Conservation (phyloP, 345 rosid species). For the Gossypium thurberi region DNA sequence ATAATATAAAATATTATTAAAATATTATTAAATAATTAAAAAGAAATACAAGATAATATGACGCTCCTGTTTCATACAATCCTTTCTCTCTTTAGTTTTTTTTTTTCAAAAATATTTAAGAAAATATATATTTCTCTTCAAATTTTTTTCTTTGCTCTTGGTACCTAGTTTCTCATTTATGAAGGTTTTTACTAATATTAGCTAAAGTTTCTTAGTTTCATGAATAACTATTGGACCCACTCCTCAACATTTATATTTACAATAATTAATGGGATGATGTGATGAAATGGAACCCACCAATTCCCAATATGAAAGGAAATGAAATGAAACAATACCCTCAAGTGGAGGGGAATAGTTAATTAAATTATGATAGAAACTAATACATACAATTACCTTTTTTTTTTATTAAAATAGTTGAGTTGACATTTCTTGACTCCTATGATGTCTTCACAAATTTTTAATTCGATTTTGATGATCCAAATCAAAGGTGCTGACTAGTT, state of each 20-base stretch:
- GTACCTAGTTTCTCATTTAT: neutral
- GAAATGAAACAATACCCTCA: neutral
- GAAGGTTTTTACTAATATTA: too few relatives aligned
- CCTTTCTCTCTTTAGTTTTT: too few relatives aligned
- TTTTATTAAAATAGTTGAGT: neutral
- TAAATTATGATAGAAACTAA: neutral
- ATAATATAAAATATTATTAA: too few relatives aligned
- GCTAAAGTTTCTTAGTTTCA: neutral
- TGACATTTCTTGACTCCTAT: neutral
- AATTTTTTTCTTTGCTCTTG: too few relatives aligned
- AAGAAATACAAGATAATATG: too few relatives aligned
- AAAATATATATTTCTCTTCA: too few relatives aligned
- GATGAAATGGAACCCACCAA: slow-evolving; percentile 30
- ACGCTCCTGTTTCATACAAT: accelerated
- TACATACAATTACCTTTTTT: neutral
- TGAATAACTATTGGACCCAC: neutral
- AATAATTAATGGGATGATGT: neutral
- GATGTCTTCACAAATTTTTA: too few relatives aligned
- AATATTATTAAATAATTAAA: too few relatives aligned
- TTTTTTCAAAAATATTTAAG: too few relatives aligned
- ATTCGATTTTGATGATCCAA: too few relatives aligned
- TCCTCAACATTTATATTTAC: neutral
- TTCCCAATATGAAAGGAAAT: slow-evolving; percentile 28
- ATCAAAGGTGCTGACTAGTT: too few relatives aligned
- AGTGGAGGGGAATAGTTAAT: neutral